phyloP scores from a whole-genome alignment of 2,329 filamentous ascomycete species.

The Verticillium isaacii region DNA sequence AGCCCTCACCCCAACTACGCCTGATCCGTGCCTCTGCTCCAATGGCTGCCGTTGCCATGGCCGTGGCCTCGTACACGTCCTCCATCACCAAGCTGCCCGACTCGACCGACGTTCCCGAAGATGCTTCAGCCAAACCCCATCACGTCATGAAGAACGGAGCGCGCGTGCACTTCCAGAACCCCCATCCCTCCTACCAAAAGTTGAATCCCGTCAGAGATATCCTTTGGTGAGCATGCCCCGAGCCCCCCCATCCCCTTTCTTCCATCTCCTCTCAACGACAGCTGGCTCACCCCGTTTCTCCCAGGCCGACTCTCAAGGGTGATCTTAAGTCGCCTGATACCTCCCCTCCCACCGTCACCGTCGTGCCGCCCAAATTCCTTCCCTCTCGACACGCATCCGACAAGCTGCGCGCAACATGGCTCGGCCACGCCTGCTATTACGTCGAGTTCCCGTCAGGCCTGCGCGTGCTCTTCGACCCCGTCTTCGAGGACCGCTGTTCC shows the following conservation, averaged over 20 bases:
- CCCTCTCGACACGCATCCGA: conserved; percentile 48
- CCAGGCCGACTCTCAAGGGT: conserved; percentile 32
- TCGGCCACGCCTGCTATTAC: conserved; percentile 91
- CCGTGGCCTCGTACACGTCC: conserved; percentile 16
- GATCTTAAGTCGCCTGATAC: conserved; percentile 51
- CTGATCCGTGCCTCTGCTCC: conserved; percentile 9
- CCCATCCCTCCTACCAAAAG: conserved; percentile 39
- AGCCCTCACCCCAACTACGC: conserved; percentile 1
- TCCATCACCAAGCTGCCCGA: conserved; percentile 28
- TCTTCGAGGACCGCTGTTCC: conserved; percentile 83
- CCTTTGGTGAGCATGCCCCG: conserved; percentile 25
- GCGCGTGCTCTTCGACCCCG: conserved; percentile 87
- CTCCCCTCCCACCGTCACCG: conserved; percentile 58
- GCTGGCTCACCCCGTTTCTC: no score
- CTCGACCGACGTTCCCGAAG: conserved; percentile 30
- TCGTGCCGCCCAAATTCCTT: conserved; percentile 65
- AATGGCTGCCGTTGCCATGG: conserved; percentile 9
- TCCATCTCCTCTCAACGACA: conserved; percentile 6
- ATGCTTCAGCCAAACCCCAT: conserved; percentile 40
- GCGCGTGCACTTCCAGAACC: conserved; percentile 43
- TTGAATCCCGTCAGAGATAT: conserved; percentile 21
- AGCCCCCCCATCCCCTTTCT: background rate
- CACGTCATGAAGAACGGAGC: conserved; percentile 38
- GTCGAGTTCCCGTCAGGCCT: conserved; percentile 84
- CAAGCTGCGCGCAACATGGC: conserved; percentile 81